These are phyloP conservation scores for Puccinia triticina DNA, from an alignment of 1,284 basidiomycete genomes.

Conservation along the genomic window DNA sequence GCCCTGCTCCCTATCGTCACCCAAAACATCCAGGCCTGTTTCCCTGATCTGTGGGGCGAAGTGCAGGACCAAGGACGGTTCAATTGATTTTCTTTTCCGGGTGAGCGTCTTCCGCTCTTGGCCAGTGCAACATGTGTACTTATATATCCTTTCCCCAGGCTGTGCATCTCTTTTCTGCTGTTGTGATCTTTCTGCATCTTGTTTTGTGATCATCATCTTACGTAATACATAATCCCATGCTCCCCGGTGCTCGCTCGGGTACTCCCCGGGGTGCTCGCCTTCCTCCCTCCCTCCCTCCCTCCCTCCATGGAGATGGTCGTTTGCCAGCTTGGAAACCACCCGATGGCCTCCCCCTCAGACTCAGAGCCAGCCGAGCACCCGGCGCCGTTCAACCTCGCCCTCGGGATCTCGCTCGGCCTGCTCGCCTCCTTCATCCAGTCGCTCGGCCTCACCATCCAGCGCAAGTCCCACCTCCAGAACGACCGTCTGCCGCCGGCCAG, in stretches of 20 bases:
- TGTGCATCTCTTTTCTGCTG: too few species aligned
- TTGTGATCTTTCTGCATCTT: neutral
- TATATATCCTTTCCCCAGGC: too few species aligned
- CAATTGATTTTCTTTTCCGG: slow-evolving; percentile 1
- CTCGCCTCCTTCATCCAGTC: slow-evolving; percentile 87
- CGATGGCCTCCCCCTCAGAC: too few species aligned
- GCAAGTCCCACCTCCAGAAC: slow-evolving; percentile 89
- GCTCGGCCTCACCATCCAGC: slow-evolving; percentile 85
- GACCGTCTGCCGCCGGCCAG: slow-evolving; percentile 70
- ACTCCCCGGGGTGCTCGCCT: too few species aligned
- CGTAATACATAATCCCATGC: too few species aligned
- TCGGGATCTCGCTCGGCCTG: slow-evolving; percentile 71
- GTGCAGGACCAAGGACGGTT: neutral
- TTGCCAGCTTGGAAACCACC: too few species aligned
- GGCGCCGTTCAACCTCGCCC: slow-evolving; percentile 8
- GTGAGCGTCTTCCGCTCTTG: too few species aligned
- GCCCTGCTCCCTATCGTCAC: neutral
- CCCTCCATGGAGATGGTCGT: too few species aligned
- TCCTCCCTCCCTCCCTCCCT: too few species aligned
- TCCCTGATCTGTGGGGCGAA: neutral
- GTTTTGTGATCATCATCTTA: neutral
- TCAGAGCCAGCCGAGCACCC: too few species aligned
- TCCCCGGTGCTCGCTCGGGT: too few species aligned
- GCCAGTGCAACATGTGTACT: too few species aligned
- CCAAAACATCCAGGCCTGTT: neutral